Percentiles rank a stretch among this genome's conserved stretches.
phyloP scores from a whole-genome alignment of 805 yeast species.

The Lachancea thermotolerans region DNA sequence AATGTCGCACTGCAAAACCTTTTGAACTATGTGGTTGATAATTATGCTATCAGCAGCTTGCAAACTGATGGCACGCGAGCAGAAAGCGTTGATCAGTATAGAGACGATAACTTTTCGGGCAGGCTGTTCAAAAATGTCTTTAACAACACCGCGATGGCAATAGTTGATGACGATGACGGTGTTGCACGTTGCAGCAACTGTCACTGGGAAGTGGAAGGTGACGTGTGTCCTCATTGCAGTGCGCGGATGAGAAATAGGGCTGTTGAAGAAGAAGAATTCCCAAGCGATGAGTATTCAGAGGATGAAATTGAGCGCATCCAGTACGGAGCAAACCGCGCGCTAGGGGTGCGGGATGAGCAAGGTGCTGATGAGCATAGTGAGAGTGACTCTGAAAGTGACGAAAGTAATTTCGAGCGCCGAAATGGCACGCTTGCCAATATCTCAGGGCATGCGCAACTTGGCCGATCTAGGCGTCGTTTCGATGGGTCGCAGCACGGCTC shows the following conservation, averaged over 20 bases:
- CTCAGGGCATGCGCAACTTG: too few species aligned
- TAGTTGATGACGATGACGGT: conserved; percentile 61
- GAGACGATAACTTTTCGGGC: conserved; percentile 34
- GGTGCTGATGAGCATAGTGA: conserved; percentile 2
- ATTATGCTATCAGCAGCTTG: conserved; percentile 24
- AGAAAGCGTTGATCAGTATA: conserved; percentile 33
- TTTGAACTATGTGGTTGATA: conserved; percentile 35
- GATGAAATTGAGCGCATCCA: conserved; percentile 18
- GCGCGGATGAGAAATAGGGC: conserved; percentile 36
- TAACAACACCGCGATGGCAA: conserved; percentile 41
- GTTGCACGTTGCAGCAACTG: conserved; percentile 69
- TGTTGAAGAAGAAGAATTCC: conserved; percentile 3
- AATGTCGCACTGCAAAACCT: conserved; percentile 48
- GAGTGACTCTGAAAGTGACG: conserved; percentile 7
- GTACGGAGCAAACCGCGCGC: not conserved
- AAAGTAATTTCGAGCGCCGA: not conserved
- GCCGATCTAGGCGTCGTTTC: too few species aligned
- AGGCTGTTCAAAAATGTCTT: conserved; percentile 46
- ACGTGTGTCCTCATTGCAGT: conserved; percentile 64
- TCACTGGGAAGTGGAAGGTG: conserved; percentile 73
- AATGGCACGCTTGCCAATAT: not conserved
- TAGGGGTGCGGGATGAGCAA: not conserved
- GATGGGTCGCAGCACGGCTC: too few species aligned
- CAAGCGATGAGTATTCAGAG: conserved; percentile 23
- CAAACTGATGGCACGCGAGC: conserved; percentile 17